Evolutionary conservation across 108 stramenopile species (phyloP).

Genomic region (Fragilariopsis cylindrus): DNA sequence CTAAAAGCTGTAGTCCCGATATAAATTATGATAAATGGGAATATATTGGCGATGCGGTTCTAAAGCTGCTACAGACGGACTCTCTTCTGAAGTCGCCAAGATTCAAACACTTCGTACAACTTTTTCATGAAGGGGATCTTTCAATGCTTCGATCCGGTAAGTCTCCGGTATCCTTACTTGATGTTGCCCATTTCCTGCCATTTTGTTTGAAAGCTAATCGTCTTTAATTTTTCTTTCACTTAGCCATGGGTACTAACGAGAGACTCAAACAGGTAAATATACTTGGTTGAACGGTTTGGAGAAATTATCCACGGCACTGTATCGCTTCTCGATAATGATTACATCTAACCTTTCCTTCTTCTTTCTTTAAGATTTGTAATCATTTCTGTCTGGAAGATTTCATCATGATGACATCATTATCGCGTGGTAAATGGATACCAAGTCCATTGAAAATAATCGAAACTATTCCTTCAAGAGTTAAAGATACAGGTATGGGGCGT

Average conservation of each 20-base stretch:
- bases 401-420: constrained; percentile 41
- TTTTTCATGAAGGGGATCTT: constrained; percentile 64
- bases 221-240: neutral
- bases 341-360: neutral
- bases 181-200: neutral
- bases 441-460: constrained; percentile 21
- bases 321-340: too few relatives aligned
- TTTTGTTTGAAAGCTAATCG: neutral
- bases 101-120: constrained; percentile 31
- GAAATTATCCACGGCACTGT: neutral
- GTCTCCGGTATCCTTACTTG: neutral
- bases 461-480: neutral
- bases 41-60: constrained; percentile 65
- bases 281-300: neutral
- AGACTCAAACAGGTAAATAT: constrained; percentile 22
- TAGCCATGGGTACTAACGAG: constrained; percentile 57
- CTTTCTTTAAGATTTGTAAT: constrained; percentile 20
- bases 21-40: constrained; percentile 51
- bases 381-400: constrained; percentile 36
- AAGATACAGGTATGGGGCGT: constrained; percentile 3
- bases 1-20: constrained; percentile 37
- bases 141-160: constrained; percentile 49
- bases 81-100: constrained; percentile 38
- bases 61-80: constrained; percentile 65
- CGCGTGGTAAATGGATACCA: constrained; percentile 52